Base-by-base conservation (phyloP, 495 filamentous ascomycete genomes). In the Lasiosphaeriaceae sp. region DNA sequence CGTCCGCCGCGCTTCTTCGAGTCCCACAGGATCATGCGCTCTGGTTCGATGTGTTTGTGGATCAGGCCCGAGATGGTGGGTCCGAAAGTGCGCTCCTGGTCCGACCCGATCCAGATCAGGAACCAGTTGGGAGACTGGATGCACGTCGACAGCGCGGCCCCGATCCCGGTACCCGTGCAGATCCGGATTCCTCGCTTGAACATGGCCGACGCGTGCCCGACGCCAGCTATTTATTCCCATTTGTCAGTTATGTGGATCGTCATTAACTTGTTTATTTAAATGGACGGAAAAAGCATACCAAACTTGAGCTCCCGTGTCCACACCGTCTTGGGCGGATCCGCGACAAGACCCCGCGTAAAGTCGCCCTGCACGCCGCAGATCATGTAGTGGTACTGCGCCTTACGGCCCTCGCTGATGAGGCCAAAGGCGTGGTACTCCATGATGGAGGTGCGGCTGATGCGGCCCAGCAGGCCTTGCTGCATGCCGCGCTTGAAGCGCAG, bases 341-440 rank as follows among this genome's bases (percentile, higher is more conserved):
- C 63, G 14, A 77, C 74, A 31, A 77, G 67, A 23, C 61, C 58
- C 47, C 59, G 64, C 14, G 74, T 77, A 50, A 77, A 77, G 57
- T 77, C 74, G 35, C 74, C 74, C 57, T 77, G 74, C 50, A 77
- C 71, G 57, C 74, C 74, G 61, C 74, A 77, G 57, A 77, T 74
- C 68, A 77, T 71, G 58, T 77, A 77, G 57, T 77, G 72, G 54
- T 57, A 65, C 11, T 26, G 47, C 43, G 72, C 63, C 52, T 73
- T 71, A 12, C 66, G 66, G 24, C 74, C 68, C 59, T 74, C 74
- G 60, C 69, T 73, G 59, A 77, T 75, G 63, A 77, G 74, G 11
- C 74, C 74, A 45, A 77, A 77, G 29, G 74, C 72, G 53, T 77
- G 74, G 56, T 75, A 77, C 66, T 77, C 74, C 74, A 77, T 77